Evolutionary conservation across 176 grass and related monocot species (phyloP).

Genomic region (Carex littledalei): DNA sequence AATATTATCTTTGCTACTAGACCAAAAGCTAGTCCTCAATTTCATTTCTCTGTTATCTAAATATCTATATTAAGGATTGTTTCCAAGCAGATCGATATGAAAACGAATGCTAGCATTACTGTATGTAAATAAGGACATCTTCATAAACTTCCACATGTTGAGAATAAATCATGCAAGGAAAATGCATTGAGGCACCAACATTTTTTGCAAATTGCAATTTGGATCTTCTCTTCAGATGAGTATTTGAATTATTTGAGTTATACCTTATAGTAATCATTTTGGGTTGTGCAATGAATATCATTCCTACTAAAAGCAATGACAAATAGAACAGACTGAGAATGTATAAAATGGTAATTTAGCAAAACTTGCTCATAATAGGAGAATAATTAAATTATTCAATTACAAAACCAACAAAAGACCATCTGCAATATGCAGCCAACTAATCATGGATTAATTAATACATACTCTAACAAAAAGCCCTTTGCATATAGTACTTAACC

Average conservation of each 20-base stretch:
- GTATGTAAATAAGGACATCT: not conserved
- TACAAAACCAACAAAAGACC: not conserved
- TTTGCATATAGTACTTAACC: not conserved
- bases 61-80: too few relatives aligned
- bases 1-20: too few relatives aligned
- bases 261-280: not conserved
- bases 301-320: not conserved
- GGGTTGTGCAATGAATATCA: not conserved
- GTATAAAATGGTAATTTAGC: not conserved
- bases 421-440: conserved; percentile 6
- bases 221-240: not conserved
- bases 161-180: not conserved
- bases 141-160: not conserved
- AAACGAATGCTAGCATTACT: not conserved
- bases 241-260: not conserved
- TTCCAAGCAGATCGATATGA: too few relatives aligned
- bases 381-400: not conserved
- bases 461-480: not conserved
- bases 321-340: not conserved
- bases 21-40: too few relatives aligned
- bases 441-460: not conserved
- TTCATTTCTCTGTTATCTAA: too few relatives aligned
- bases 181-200: not conserved
- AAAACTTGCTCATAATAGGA: not conserved
- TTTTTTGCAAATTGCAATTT: not conserved